phyloP scores from a whole-genome alignment of 805 yeast species.

The Cyberlindnera xishuangbannaensis region DNA sequence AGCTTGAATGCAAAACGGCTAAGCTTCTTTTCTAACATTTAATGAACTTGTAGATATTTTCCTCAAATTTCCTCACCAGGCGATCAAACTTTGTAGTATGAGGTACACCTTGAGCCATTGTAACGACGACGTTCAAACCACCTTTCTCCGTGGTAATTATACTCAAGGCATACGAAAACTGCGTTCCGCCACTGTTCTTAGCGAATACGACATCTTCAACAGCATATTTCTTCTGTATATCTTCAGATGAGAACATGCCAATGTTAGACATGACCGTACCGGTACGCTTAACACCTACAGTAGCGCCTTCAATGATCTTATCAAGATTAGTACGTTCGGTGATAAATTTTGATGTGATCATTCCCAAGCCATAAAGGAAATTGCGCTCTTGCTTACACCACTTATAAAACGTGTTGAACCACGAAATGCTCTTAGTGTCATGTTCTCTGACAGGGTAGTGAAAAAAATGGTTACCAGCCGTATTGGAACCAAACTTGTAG shows the following conservation, averaged over 20 bases:
- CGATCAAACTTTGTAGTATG: slow-evolving; percentile 6
- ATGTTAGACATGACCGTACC: slow-evolving; percentile 20
- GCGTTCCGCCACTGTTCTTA: slow-evolving; percentile 12
- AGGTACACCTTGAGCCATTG: slow-evolving; percentile 11
- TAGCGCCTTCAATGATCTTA: slow-evolving; percentile 5
- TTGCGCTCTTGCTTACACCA: slow-evolving; percentile 1
- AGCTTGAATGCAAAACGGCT: too few relatives aligned
- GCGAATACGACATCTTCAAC: slow-evolving; percentile 14
- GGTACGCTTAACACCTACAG: slow-evolving; percentile 8
- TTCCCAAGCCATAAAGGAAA: slow-evolving; percentile 16
- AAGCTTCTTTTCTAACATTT: too few relatives aligned
- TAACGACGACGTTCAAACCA: slow-evolving; percentile 16
- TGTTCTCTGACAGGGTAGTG: slow-evolving; percentile 7
- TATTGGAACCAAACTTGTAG: slow-evolving; percentile 18
- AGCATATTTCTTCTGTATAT: slow-evolving; percentile 1
- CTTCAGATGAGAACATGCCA: slow-evolving; percentile 10
- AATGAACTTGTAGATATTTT: too few relatives aligned
- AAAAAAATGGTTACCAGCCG: slow-evolving; percentile 17
- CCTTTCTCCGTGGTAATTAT: slow-evolving; percentile 5
- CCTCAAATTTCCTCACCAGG: slow-evolving; percentile 9
- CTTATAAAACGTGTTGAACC: slow-evolving; percentile 10
- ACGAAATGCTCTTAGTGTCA: slow-evolving; percentile 4
- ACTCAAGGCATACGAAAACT: slow-evolving; percentile 11
- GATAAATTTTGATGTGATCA: slow-evolving; percentile 10
- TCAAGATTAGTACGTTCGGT: slow-evolving; percentile 13